A percentile compares a stretch with the other conserved stretches of the same genome.
Conservation (phyloP, 371 early-diverging fungal species). For the Choanephora cucurbitarum region DNA sequence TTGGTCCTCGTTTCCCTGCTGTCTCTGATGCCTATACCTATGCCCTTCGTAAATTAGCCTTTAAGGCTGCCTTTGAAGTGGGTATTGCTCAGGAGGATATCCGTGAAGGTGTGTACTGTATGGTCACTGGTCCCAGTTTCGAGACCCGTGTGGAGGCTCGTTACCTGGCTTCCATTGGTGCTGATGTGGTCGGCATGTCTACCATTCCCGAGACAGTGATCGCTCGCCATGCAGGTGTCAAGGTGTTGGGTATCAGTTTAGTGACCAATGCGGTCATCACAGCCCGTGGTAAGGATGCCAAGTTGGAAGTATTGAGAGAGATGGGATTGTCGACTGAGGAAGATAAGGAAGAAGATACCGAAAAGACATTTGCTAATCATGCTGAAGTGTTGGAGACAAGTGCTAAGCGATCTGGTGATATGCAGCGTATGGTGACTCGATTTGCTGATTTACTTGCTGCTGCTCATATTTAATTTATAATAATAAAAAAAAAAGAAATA, state of each 20-base stretch:
- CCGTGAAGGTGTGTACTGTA: conserved; percentile 84
- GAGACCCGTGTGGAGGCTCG: conserved; percentile 92
- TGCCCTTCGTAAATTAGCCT: conserved; percentile 71
- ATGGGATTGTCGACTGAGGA: conserved; percentile 45
- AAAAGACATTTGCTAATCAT: conserved; percentile 74
- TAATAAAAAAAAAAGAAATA: too few relatives aligned
- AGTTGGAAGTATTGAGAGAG: conserved; percentile 55
- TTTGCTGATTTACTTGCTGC: conserved; percentile 56
- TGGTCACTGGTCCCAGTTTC: conserved; percentile 89
- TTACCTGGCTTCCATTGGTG: conserved; percentile 72
- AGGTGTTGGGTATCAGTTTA: conserved; percentile 83
- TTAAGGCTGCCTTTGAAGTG: conserved; percentile 61
- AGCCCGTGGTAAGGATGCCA: conserved; percentile 68
- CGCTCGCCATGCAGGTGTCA: conserved; percentile 89
- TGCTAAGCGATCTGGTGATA: conserved; percentile 68
- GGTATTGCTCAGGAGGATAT: conserved; percentile 56
- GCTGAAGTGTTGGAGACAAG: conserved; percentile 87
- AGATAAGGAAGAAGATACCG: conserved; percentile 48
- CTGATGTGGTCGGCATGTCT: conserved; percentile 94
- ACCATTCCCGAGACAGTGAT: conserved; percentile 96
- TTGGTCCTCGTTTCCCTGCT: conserved; percentile 94
- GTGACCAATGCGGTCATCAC: conserved; percentile 84
- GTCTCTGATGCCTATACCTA: conserved; percentile 90
- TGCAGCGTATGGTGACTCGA: conserved; percentile 72
- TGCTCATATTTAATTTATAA: conserved; percentile 3